A percentile compares a stretch with the other conserved stretches of the same genome.
These are phyloP conservation scores for Teunomyces stri DNA, from an alignment of 805 yeast species.

Conservation along the genomic window DNA sequence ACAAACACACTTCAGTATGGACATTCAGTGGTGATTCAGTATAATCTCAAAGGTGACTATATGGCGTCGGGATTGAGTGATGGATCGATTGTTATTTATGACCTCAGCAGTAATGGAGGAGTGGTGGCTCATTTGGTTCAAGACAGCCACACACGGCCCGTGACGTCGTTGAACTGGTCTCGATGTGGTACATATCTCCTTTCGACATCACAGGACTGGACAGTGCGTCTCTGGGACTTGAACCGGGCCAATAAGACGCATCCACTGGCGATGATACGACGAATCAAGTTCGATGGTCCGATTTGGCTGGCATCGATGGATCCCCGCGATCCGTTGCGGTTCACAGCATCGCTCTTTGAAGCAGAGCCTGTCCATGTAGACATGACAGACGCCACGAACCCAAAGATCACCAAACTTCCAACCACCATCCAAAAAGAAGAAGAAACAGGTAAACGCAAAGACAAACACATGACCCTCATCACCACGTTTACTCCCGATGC, in stretches of 20 bases:
- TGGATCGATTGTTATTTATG: constrained; percentile 73
- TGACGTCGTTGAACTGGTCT: constrained; percentile 79
- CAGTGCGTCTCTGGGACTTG: constrained; percentile 78
- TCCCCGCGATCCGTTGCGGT: constrained; percentile 45
- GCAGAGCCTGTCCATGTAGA: constrained; percentile 57
- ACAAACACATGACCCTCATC: constrained; percentile 44
- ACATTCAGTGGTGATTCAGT: constrained; percentile 63
- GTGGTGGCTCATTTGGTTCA: constrained; percentile 50
- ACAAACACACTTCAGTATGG: constrained; percentile 67
- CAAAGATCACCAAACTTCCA: constrained; percentile 7
- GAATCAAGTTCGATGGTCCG: constrained; percentile 60
- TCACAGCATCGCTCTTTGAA: constrained; percentile 66
- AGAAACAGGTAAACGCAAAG: constrained; percentile 11
- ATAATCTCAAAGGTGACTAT: constrained; percentile 77
- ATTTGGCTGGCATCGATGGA: constrained; percentile 67
- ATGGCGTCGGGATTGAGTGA: constrained; percentile 75
- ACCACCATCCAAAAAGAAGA: constrained; percentile 9
- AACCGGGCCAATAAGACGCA: constrained; percentile 19
- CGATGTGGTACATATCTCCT: constrained; percentile 65
- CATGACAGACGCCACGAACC: constrained; percentile 18
- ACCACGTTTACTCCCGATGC: constrained; percentile 54
- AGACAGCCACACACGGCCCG: constrained; percentile 58
- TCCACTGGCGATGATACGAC: constrained; percentile 36
- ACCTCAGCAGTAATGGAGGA: constrained; percentile 60
- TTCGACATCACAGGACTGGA: constrained; percentile 80